Conservation (phyloP, 225 moss, liverwort and hornwort genomes). For the Lunularia cruciata region DNA sequence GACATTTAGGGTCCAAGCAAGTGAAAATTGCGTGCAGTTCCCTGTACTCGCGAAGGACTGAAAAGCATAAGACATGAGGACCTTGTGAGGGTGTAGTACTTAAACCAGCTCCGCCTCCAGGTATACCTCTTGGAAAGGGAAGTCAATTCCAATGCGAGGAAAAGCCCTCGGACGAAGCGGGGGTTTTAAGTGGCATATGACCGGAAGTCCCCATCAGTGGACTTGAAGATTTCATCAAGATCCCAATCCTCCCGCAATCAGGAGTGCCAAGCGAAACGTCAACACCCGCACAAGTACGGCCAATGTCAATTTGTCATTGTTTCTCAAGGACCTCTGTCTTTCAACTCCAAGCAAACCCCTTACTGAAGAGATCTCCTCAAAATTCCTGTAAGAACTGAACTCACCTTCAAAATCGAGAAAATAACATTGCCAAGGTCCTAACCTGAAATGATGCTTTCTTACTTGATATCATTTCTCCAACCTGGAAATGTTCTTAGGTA, state of each 20-base stretch:
- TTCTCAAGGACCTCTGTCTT: slow-evolving; percentile 5
- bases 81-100: too few species aligned
- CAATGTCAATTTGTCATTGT: not conserved
- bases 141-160: too few species aligned
- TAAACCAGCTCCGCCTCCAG: too few species aligned
- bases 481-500: not conserved
- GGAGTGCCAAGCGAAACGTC: slow-evolving; percentile 8
- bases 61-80: too few species aligned
- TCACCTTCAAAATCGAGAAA: not conserved
- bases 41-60: too few species aligned
- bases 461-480: slow-evolving; percentile 4
- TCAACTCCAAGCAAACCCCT: not conserved
- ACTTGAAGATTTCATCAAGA: not conserved
- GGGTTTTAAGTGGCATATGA: too few species aligned
- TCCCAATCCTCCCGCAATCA: not conserved
- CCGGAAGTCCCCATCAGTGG: not conserved
- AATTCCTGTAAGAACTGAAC: slow-evolving; percentile 11
- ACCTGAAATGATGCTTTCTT: not conserved
- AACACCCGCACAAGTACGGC: not conserved
- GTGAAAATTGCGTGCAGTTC: too few species aligned
- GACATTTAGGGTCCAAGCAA: too few species aligned
- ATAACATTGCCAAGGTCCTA: not conserved
- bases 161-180: too few species aligned
- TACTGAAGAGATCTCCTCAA: not conserved
- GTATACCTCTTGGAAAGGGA: too few species aligned